These are phyloP conservation scores for Zygosaccharomyces pseudorouxii DNA, from an alignment of 805 yeast species.

Conservation along the genomic window DNA sequence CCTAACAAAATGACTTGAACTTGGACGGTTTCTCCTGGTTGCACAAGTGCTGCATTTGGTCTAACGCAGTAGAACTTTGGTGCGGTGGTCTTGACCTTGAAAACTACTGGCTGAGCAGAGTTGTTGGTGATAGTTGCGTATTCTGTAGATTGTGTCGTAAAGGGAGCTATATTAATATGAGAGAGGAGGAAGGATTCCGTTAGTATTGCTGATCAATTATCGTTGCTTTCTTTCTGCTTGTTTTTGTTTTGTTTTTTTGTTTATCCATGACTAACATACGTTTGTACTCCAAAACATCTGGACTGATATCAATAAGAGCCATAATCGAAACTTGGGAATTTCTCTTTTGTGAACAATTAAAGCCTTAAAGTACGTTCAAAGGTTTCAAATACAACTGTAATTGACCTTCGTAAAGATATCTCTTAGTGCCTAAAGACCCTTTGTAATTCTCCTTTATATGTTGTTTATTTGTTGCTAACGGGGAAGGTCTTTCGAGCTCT, in stretches of 20 bases:
- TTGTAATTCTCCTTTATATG: conserved; percentile 2
- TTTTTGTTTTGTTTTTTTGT: neutral
- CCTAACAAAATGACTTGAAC: conserved; percentile 87
- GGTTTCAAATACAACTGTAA: neutral
- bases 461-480: conserved; percentile 4
- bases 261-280: conserved; percentile 48
- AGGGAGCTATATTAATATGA: conserved; percentile 51
- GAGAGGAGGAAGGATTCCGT: neutral
- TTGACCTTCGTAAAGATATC: neutral
- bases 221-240: neutral
- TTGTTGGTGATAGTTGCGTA: conserved; percentile 49
- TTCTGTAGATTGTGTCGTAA: conserved; percentile 67
- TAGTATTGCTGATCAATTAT: neutral
- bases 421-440: conserved; percentile 1
- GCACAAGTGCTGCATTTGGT: conserved; percentile 82
- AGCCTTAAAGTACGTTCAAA: neutral
- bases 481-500: conserved; percentile 1
- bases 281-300: conserved; percentile 67
- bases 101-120: conserved; percentile 61
- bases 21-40: conserved; percentile 66
- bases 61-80: conserved; percentile 94
- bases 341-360: neutral
- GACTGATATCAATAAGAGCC: conserved; percentile 60
- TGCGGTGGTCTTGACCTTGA: conserved; percentile 97
- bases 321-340: conserved; percentile 9